Conservation (phyloP, 495 filamentous ascomycete genomes). For the Podospora didyma region DNA sequence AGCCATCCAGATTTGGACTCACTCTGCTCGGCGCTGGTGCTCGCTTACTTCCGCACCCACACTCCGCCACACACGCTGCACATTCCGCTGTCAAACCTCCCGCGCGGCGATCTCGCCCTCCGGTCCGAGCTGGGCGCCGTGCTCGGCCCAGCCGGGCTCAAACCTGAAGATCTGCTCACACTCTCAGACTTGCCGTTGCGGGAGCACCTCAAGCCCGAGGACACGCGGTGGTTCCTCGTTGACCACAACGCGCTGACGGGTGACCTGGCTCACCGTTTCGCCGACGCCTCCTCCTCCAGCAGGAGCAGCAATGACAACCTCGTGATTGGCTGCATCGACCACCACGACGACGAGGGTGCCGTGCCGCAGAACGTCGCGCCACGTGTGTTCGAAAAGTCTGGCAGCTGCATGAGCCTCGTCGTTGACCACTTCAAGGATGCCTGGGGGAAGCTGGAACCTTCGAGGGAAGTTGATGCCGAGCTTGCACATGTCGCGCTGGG, state of each 20-base stretch:
- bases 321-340: slow-evolving; percentile 80
- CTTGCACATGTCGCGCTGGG: slow-evolving; percentile 74
- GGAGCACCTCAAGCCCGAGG: slow-evolving; percentile 23
- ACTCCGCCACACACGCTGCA: slow-evolving; percentile 51
- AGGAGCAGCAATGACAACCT: no score
- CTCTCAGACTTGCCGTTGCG: slow-evolving; percentile 43
- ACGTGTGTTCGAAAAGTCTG: slow-evolving; percentile 62
- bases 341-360: slow-evolving; percentile 77
- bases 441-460: slow-evolving; percentile 47
- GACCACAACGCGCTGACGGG: slow-evolving; percentile 84
- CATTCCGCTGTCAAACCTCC: slow-evolving; percentile 78
- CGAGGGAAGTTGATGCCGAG: slow-evolving; percentile 41
- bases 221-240: slow-evolving; percentile 64
- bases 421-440: slow-evolving; percentile 53
- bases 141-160: slow-evolving; percentile 39
- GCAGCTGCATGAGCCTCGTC: slow-evolving; percentile 80
- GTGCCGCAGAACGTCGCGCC: slow-evolving; percentile 53
- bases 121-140: slow-evolving; percentile 75
- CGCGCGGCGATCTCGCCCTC: slow-evolving; percentile 61
- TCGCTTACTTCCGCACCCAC: slow-evolving; percentile 72
- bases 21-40: slow-evolving; percentile 76
- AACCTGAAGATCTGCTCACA: slow-evolving; percentile 45
- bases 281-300: slow-evolving; percentile 5
- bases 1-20: slow-evolving; percentile 76
- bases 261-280: slow-evolving; percentile 36